Conservation (phyloP, 768 basidiomycete genomes). For the Fibroporia radiculosa region DNA sequence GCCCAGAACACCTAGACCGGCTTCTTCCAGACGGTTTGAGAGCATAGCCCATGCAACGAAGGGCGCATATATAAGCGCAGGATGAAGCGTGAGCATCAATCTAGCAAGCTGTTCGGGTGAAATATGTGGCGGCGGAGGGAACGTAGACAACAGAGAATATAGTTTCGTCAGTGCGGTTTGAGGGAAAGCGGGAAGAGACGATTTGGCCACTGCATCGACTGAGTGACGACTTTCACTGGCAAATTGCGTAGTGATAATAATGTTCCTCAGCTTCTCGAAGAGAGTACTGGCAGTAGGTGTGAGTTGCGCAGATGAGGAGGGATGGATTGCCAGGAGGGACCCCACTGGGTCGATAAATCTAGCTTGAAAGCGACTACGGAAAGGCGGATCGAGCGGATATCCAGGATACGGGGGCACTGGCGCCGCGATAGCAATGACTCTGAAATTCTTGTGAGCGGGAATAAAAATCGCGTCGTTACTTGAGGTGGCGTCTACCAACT, state of each 20-base stretch:
- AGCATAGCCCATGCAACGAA: slow-evolving; percentile 60
- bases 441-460: slow-evolving; percentile 59
- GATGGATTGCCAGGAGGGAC: slow-evolving; percentile 36
- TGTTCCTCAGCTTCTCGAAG: slow-evolving; percentile 40
- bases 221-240: slow-evolving; percentile 51
- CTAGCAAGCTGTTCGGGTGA: slow-evolving; percentile 44
- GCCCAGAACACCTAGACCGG: slow-evolving; percentile 45
- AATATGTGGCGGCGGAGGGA: slow-evolving; percentile 42
- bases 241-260: slow-evolving; percentile 56
- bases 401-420: slow-evolving; percentile 65
- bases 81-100: slow-evolving; percentile 52
- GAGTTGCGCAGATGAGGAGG: slow-evolving; percentile 2
- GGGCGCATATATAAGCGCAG: slow-evolving; percentile 44
- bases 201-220: slow-evolving; percentile 45
- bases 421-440: slow-evolving; percentile 62
- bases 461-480: slow-evolving; percentile 32
- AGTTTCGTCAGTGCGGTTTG: slow-evolving; percentile 56
- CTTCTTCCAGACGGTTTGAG: slow-evolving; percentile 44
- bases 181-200: slow-evolving; percentile 52
- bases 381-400: slow-evolving; percentile 58
- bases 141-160: slow-evolving; percentile 33
- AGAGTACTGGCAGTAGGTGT: slow-evolving; percentile 15
- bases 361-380: slow-evolving; percentile 62
- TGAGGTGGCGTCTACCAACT: slow-evolving; percentile 33
- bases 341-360: slow-evolving; percentile 58